Evolutionary conservation across 768 basidiomycete genomes (phyloP).

Genomic region (Tricholoma bakamatsutake): DNA sequence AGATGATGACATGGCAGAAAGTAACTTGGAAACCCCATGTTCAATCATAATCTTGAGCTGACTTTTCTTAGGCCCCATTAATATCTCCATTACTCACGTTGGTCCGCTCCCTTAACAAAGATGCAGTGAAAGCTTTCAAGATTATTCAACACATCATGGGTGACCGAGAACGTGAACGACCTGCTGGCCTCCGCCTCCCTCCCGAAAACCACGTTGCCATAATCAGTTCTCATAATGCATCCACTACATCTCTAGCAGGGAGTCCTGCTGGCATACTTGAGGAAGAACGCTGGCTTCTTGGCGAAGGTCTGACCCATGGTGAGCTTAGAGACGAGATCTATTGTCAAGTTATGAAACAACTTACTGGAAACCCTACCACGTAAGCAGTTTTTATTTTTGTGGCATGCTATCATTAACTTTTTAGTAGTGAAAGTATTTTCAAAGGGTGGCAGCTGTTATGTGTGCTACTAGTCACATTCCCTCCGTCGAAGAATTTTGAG

Average conservation of each 20-base stretch:
- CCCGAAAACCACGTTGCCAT: constrained; percentile 40
- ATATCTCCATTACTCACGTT: constrained; percentile 69
- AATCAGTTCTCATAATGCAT: constrained; percentile 37
- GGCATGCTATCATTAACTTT: constrained; percentile 2
- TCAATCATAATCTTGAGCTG: background rate
- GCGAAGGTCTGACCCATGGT: constrained; percentile 70
- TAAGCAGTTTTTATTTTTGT: constrained; percentile 32
- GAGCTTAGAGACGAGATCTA: constrained; percentile 93
- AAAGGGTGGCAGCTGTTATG: constrained; percentile 93
- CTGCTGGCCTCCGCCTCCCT: constrained; percentile 42
- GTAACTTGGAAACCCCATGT: constrained; percentile 21
- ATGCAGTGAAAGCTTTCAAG: constrained; percentile 83
- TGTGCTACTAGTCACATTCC: constrained; percentile 86
- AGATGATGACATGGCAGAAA: constrained; percentile 93
- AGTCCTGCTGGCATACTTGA: constrained; percentile 49
- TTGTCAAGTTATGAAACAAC: constrained; percentile 89
- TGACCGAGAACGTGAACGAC: constrained; percentile 72
- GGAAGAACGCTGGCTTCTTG: constrained; percentile 83
- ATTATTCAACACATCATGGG: constrained; percentile 93
- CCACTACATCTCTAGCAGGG: constrained; percentile 39
- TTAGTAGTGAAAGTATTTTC: constrained; percentile 70
- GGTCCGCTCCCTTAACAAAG: constrained; percentile 58
- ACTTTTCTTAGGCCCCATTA: constrained; percentile 45
- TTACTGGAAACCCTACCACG: constrained; percentile 76
- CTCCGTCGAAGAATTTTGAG: constrained; percentile 91